Base-by-base conservation (phyloP, 352 stramenopile genomes). In the Pythium phragmiticola region DNA sequence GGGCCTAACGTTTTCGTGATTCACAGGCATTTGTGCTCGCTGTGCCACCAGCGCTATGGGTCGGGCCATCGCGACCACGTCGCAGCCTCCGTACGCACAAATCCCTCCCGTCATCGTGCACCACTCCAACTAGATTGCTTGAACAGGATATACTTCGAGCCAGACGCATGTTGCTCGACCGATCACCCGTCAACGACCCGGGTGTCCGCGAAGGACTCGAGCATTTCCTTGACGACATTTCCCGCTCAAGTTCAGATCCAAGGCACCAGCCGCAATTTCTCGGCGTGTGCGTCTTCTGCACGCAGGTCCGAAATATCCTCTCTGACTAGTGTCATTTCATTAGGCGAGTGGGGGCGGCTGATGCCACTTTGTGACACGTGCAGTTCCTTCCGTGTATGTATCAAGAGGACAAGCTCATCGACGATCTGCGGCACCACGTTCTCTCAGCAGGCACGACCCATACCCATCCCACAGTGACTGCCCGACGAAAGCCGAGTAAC, bases 341-440 rank as follows among this genome's bases (percentile, higher is more conserved):
- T 52, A 11, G 7, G 19, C 1, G 8, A 34, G 21, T 28, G 11
- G 2, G 21, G 17, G n/a, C 45, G 9, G 50, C 26, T 62, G 17
- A 42, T 2, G 26, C 26, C 26, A 11, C 7, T 46, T 46, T 46
- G 50, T 62, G 0, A 42, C 17, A 34, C 19, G 4, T 41, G 28
- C 55, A 88, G 67, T 78, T 86, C 39, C 66, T 88, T 21, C 75
- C 79, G n/a, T 67, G 71, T 2, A 70, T 72, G 34, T 84, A 83
- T 33, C 63, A 76, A 33, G 58, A 82, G 59, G 70, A 76, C 60
- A 74, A 69, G 14, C 63, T 63, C 45, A 46, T 70, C 16, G 73
- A 82, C 21, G 73, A 77, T 30, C 46, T 74, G 23, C 73, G 70
- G 3, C 65, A 73, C 14, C 70, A 76, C 17, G 33, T 71, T 16